Percentiles rank a stretch among this genome's conserved stretches.
phyloP scores from a whole-genome alignment of 352 stramenopile genomes.

The Detonula confervacea region DNA sequence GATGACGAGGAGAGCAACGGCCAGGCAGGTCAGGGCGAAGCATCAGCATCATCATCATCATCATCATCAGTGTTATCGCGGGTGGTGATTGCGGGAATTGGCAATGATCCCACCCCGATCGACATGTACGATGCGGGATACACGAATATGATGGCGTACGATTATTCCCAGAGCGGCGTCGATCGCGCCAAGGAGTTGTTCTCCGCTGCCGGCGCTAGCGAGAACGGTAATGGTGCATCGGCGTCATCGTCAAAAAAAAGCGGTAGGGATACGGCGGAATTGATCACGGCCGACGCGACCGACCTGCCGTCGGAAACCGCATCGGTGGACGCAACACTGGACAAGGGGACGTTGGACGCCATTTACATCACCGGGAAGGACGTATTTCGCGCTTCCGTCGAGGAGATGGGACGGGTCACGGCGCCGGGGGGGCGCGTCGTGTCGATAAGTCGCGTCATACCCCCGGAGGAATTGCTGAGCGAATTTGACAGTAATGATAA shows the following conservation, averaged over 20 bases:
- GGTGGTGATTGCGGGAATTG: constrained; percentile 25
- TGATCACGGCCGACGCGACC: constrained; percentile 2
- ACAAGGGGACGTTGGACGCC: constrained; percentile 31
- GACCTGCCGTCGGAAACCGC: neutral
- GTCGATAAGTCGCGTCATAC: constrained; percentile 26
- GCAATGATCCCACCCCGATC: constrained; percentile 12
- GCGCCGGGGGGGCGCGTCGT: constrained; percentile 7
- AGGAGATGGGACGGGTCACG: constrained; percentile 28
- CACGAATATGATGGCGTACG: constrained; percentile 25
- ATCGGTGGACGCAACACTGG: constrained; percentile 15
- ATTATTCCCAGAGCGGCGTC: constrained; percentile 29
- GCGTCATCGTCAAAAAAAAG: no score
- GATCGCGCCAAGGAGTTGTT: constrained; percentile 11
- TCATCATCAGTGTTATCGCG: no score
- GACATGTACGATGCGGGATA: constrained; percentile 24
- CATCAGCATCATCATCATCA: no score
- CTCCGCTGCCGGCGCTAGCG: neutral
- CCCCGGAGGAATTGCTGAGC: constrained; percentile 19
- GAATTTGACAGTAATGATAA: constrained; percentile 15
- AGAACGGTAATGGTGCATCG: no score
- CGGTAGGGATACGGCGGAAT: neutral
- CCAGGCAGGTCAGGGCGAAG: no score
- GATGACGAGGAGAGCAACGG: no score
- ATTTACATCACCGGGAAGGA: constrained; percentile 29
- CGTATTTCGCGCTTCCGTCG: constrained; percentile 29